Evolutionary conservation across 441 rosid genomes (phyloP), one percentile per base, ranked within the genome.

Genomic region (Adansonia rubrostipa): DNA sequence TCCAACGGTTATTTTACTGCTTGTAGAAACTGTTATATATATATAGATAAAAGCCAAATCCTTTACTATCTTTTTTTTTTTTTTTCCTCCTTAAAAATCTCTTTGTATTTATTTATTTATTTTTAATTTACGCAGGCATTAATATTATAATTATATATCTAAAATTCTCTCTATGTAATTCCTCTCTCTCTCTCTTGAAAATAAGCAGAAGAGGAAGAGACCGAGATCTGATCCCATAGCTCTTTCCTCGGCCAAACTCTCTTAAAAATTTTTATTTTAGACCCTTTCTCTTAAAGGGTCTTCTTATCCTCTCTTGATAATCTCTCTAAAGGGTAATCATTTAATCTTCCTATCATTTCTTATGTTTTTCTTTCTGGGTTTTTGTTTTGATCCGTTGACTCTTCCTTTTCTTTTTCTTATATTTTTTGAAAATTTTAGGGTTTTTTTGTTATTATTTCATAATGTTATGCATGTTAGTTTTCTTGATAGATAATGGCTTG

Each of bases 201-300:
- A 68, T 7, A 77, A 73, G 14, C 74, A 50, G 67, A 78, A 75
- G 74, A 19, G 68, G 50, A 45, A 62, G 78, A 17, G 47, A 20
- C 77, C 44, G 83, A 82, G 88, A 83, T 82, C 87, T 81, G 79
- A 80, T 71, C 78, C 73, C 73, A 20, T 20, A 15, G 42, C 71
- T 17, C n/a, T 19, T 54, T 58, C 62, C 80, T 47, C 75, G 20
- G 64, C 33, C 57, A 7, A 68, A 24, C 24, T 24, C 66, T 56
- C 61, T 17, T n/a, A n/a, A 56, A 17, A 17, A 1, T 6, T 2
- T 36, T 36, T 36, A 36, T 36, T 36, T 36, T 36, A 78, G 84
- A 82, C 75, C 81, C 82, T 80, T 80, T 57, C 71, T 71, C 13
- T 5, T 2, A 73, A 71, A 80, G 89, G 86, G 81, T 86, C 77